phyloP scores from a whole-genome alignment of 1,284 basidiomycete species.

The Meripilus lineatus region DNA sequence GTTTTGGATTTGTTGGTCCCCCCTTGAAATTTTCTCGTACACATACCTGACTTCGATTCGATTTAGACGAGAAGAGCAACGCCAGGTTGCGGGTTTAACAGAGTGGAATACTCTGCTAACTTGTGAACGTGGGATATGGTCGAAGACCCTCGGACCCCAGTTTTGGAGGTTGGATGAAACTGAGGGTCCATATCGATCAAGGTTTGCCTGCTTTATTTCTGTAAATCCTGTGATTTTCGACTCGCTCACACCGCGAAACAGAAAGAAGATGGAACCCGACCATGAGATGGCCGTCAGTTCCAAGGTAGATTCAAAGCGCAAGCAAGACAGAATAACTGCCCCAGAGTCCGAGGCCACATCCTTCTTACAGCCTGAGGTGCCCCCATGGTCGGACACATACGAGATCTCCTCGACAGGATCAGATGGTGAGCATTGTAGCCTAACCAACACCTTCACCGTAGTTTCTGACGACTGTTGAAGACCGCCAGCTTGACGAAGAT shows the following conservation, averaged over 20 bases:
- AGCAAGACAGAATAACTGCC: slow-evolving; percentile 52
- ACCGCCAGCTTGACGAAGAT: slow-evolving; percentile 62
- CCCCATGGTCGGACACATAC: slow-evolving; percentile 79
- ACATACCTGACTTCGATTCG: neutral
- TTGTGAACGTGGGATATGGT: slow-evolving; percentile 80
- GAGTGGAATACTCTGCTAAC: slow-evolving; percentile 56
- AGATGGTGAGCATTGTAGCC: slow-evolving; percentile 40
- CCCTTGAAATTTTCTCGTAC: neutral
- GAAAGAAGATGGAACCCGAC: slow-evolving; percentile 71
- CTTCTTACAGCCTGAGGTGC: slow-evolving; percentile 57
- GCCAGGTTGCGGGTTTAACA: slow-evolving; percentile 56
- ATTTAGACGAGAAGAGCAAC: slow-evolving; percentile 62
- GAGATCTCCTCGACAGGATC: slow-evolving; percentile 63
- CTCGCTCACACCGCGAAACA: slow-evolving; percentile 24
- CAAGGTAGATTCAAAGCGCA: slow-evolving; percentile 43
- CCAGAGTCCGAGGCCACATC: slow-evolving; percentile 58
- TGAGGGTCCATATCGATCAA: slow-evolving; percentile 80
- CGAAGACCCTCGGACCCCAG: slow-evolving; percentile 41
- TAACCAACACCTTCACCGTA: neutral
- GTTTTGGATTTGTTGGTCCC: slow-evolving; percentile 60
- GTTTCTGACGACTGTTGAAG: slow-evolving; percentile 19
- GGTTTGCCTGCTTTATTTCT: slow-evolving; percentile 40
- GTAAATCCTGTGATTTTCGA: slow-evolving; percentile 5
- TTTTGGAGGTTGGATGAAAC: slow-evolving; percentile 83
- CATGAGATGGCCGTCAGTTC: slow-evolving; percentile 44